phyloP scores from a whole-genome alignment of 2,329 filamentous ascomycete genomes.

The Coleophoma eucalyptorum region DNA sequence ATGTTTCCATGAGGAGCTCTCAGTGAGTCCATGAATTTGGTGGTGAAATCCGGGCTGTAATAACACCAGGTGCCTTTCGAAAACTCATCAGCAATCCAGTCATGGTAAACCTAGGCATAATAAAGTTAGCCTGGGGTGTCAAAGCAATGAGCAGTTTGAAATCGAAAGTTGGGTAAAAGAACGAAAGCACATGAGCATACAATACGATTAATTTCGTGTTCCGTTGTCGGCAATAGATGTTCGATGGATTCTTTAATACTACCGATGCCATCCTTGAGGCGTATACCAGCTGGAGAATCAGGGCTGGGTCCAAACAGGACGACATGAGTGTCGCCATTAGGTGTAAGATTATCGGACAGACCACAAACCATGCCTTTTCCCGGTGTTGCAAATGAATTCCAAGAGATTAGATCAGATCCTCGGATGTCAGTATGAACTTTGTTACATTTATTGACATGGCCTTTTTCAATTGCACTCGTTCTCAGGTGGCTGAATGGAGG shows the following conservation, averaged over 20 bases:
- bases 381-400: background rate
- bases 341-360: background rate
- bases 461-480: constrained; percentile 4
- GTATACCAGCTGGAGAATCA: background rate
- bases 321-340: constrained; percentile 1
- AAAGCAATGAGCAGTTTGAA: background rate
- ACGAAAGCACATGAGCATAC: background rate
- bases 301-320: background rate
- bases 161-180: background rate
- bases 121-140: background rate
- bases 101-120: background rate
- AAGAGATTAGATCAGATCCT: background rate
- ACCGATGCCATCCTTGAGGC: background rate
- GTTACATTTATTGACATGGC: background rate
- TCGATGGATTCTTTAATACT: background rate
- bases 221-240: background rate
- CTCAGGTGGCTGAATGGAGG: constrained; percentile 20
- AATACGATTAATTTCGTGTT: background rate
- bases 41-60: constrained; percentile 9
- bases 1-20: constrained; percentile 23
- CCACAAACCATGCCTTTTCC: background rate
- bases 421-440: constrained; percentile 1
- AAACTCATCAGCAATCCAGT: constrained; percentile 20
- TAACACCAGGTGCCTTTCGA: constrained; percentile 25
- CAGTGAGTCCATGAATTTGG: constrained; percentile 20